phyloP scores from a whole-genome alignment of 257 asterid genomes.

The Fraxinus americana region DNA sequence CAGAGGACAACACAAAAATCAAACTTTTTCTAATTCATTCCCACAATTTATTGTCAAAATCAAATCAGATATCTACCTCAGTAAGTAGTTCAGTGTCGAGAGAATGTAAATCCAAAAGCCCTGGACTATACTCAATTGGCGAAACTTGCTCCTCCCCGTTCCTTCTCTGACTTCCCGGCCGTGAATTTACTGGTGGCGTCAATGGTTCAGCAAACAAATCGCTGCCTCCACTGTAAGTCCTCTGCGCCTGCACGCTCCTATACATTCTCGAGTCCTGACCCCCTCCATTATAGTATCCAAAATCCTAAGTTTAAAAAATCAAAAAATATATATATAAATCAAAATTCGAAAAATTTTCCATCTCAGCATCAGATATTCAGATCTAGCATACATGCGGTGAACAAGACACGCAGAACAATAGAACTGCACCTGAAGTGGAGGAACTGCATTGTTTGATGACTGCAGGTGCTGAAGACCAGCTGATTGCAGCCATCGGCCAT shows the following conservation, averaged over 20 bases:
- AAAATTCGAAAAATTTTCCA: not conserved
- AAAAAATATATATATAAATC: not conserved
- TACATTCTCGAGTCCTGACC: constrained; percentile 65
- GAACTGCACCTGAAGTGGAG: constrained; percentile 59
- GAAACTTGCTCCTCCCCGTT: constrained; percentile 63
- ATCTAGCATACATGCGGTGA: not conserved
- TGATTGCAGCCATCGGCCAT: constrained; percentile 93
- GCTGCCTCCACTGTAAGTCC: constrained; percentile 58
- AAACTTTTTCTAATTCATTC: not conserved
- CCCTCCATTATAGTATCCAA: constrained; percentile 60
- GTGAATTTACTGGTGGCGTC: constrained; percentile 61
- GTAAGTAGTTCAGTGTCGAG: constrained; percentile 88
- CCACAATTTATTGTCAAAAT: not conserved
- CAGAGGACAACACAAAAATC: not conserved
- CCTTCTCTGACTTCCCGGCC: constrained; percentile 35
- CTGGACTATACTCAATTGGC: constrained; percentile 85
- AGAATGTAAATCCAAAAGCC: constrained; percentile 94
- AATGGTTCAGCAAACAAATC: constrained; percentile 73
- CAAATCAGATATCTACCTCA: constrained; percentile 49
- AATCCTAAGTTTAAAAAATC: constrained; percentile 45
- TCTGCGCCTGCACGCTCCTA: constrained; percentile 63
- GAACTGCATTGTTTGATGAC: constrained; percentile 61
- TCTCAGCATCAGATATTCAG: not conserved
- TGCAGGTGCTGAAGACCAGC: constrained; percentile 94
- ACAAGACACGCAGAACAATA: not conserved